Evolutionary conservation across 306 rosid genomes (phyloP).

Genomic region (Oemleria cerasiformis): DNA sequence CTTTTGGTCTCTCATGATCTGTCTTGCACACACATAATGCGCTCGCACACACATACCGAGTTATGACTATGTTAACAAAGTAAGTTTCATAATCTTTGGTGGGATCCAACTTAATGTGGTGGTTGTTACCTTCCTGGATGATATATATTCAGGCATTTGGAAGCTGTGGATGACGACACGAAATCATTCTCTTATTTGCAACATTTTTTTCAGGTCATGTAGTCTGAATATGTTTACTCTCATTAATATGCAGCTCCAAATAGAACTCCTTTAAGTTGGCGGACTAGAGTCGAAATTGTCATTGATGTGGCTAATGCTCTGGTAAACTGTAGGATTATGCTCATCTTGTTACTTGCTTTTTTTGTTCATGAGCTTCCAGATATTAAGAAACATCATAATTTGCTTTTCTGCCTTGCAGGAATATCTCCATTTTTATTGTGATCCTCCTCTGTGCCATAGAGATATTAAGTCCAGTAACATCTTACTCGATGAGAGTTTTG

Average conservation of each 20-base stretch:
- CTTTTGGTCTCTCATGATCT: neutral
- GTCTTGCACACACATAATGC: neutral
- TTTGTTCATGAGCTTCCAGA: conserved; percentile 17
- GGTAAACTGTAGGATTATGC: conserved; percentile 46
- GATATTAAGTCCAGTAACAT: conserved; percentile 96
- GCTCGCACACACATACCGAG: neutral
- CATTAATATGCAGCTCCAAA: conserved; percentile 58
- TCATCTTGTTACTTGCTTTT: conserved; percentile 15
- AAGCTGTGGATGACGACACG: neutral
- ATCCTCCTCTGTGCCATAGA: conserved; percentile 96
- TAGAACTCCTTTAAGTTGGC: conserved; percentile 84
- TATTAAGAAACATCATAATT: conserved; percentile 6
- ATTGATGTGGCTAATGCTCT: conserved; percentile 94
- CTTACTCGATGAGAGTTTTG: conserved; percentile 77
- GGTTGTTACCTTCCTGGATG: neutral
- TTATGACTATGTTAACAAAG: neutral
- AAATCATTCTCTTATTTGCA: conserved; percentile 7
- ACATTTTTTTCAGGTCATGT: conserved; percentile 2
- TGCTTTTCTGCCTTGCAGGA: conserved; percentile 59
- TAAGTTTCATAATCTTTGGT: neutral
- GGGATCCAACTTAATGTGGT: neutral
- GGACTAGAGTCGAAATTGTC: conserved; percentile 77
- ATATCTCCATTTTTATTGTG: conserved; percentile 95
- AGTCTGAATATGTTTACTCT: conserved; percentile 21
- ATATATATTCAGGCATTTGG: neutral